phyloP scores from a whole-genome alignment of 306 rosid species.

The Quercus bicolor region DNA sequence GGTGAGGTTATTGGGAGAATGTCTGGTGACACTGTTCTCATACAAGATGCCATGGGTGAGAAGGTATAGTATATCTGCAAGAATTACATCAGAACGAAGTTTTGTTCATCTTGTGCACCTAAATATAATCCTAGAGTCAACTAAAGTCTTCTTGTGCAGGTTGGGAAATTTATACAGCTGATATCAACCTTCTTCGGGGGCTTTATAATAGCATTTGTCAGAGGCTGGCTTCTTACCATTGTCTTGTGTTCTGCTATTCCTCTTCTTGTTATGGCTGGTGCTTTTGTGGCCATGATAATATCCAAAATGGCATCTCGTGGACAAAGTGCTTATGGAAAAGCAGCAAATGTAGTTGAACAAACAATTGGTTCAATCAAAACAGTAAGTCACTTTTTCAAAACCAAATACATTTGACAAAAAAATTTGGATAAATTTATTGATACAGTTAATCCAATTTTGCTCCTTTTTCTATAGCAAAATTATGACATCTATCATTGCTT shows the following conservation, averaged over 20 bases:
- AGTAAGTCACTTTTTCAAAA: conserved; percentile 7
- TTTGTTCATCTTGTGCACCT: not conserved
- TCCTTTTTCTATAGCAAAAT: not conserved
- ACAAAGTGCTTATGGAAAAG: conserved; percentile 23
- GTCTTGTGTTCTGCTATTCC: conserved; percentile 26
- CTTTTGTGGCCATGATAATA: not conserved
- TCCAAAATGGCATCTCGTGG: conserved; percentile 21
- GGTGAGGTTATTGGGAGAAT: conserved; percentile 28
- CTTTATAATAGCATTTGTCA: conserved; percentile 21
- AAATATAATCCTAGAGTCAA: too few relatives aligned
- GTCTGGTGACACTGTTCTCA: conserved; percentile 33
- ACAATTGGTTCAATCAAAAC: conserved; percentile 36
- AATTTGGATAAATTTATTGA: not conserved
- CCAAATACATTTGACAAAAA: not conserved
- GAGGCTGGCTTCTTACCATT: conserved; percentile 31
- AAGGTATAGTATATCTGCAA: conserved; percentile 8
- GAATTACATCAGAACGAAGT: not conserved
- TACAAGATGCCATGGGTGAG: conserved; percentile 35
- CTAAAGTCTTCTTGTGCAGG: not conserved
- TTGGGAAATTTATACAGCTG: conserved; percentile 27
- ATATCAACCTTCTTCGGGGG: conserved; percentile 21
- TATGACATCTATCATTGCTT: not conserved
- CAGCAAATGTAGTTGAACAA: conserved; percentile 30
- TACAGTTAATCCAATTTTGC: not conserved
- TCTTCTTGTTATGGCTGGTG: conserved; percentile 19